Evolutionary conservation across 2,329 filamentous ascomycete genomes (phyloP), one percentile per base, ranked within the genome.

Genomic region (Alternaria hordeiaustralica): DNA sequence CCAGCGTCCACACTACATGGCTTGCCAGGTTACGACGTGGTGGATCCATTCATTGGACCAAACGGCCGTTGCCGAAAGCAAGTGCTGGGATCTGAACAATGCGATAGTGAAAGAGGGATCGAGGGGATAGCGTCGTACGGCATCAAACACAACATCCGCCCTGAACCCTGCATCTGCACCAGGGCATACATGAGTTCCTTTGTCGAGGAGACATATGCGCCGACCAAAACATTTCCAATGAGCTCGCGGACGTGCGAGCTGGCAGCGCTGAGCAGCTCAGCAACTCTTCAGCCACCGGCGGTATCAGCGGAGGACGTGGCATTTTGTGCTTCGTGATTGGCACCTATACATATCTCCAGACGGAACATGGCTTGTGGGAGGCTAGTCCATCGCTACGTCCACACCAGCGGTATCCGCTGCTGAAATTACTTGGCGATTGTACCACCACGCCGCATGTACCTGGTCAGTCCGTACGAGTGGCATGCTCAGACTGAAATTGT

Each of bases 81-180:
- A 57, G 63, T 65, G 56, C 68, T 71, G 58, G 61, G 50, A 49
- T 55, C 60, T 70, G 63, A 58, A 64, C 67, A 67, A 66, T 71
- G 68, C 68, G 62, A 71, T 66, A 59, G 70, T 70, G 63, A 66
- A 67, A 63, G 66, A 68, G 63, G 68, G 65, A 74, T 80, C 75
- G 76, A 79, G 73, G 75, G 69, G 70, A 64, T 63, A 45, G 58
- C 63, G 78, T 79, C 70, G 61, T 73, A 79, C 74, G 26, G 69
- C 71, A 64, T 77, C 76, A 76, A 79, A 77, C 75, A 71, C 67
- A 69, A 65, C 58, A 71, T 62, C 67, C 69, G 71, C 72, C 15
- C 18, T 71, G 63, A 71, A 72, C 72, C 72, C 70, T 79, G 74
- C 69, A 70, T 69, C 44, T 58, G 57, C 25, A 61, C 66, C 59